These are phyloP conservation scores for Xylaria bambusicola DNA, from an alignment of 495 filamentous ascomycete species.

Conservation along the genomic window DNA sequence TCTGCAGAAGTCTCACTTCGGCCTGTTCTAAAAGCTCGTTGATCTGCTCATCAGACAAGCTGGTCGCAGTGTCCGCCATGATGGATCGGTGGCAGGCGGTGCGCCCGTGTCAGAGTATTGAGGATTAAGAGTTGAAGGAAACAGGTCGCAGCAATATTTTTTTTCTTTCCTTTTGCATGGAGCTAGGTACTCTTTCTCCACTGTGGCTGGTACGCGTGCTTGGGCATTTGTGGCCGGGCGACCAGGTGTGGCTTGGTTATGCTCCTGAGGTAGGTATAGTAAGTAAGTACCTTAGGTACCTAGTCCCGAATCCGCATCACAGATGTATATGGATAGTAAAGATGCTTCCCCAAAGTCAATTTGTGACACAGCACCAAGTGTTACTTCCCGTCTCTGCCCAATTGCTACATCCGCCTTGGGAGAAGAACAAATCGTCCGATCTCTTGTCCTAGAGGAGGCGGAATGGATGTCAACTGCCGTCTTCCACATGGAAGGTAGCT, in stretches of 20 bases:
- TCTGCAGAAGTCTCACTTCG: conserved; percentile 30
- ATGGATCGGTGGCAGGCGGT: conserved; percentile 68
- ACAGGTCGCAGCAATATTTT: conserved; percentile 19
- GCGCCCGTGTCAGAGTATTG: conserved; percentile 37
- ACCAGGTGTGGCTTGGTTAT: neutral
- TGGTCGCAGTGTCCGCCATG: conserved; percentile 25
- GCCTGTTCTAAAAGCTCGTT: conserved; percentile 32
- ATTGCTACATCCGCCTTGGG: no score
- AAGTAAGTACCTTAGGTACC: no score
- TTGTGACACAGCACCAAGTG: no score
- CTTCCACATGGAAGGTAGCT: no score
- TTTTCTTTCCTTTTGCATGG: conserved; percentile 2
- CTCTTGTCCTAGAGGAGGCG: no score
- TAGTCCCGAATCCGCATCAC: no score
- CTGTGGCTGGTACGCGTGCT: neutral
- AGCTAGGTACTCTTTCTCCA: conserved; percentile 7
- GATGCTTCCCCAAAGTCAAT: no score
- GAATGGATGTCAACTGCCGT: no score
- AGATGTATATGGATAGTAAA: no score
- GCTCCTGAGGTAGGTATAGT: neutral
- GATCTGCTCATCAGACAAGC: conserved; percentile 33
- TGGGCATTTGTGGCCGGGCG: neutral
- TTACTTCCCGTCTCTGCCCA: conserved; percentile 6
- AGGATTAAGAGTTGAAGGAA: neutral
- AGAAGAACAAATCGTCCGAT: no score